Base-by-base conservation (phyloP, 768 basidiomycete species). In the Harrya chromipes region DNA sequence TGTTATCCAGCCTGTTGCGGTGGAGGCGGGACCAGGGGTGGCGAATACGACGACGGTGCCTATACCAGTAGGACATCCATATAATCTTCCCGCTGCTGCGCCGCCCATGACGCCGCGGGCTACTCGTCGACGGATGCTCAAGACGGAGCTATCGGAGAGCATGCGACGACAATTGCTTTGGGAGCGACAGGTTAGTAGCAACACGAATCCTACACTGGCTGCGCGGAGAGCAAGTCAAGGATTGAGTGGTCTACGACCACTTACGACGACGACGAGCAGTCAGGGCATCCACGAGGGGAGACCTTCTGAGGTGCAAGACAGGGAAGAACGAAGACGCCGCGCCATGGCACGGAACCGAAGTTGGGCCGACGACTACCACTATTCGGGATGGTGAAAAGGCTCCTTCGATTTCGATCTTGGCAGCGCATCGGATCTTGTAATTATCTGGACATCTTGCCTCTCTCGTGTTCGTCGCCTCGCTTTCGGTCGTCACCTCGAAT, bases 101-200 rank as follows among this genome's bases (percentile, higher is more conserved):
- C 72, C 80, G 16, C 88, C 89, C 3, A 85, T 86, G 56, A 90
- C 90, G 1, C 93, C 93, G 0, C 82, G 87, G 31, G 91, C 93
- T 37, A 93, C 90, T 3, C 79, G 93, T 3, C 75, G 89, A 43
- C 77, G 80, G 56, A 94, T 94, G 89, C 74, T 94, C 40, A 76
- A 83, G 47, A 86, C 84, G 4, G 93, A 95, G 68, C 73, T 95
- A 62, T 85, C 87, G 27, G 93, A 95, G 69, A 87, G 84, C 50
- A 70, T 95, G 54, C 75, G 93, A 19, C 74, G 86, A 40, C 88
- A 93, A 58, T 64, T 94, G 49, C 69, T 94, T 6, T 91, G 90
- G 90, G 88, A 85, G 57, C 76, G 86, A 13, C 83, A 86, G 54
- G 78, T 85, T 54, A 81, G 81, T 63, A 67, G 66, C 26, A 73